Percentiles rank a stretch among this genome's conserved stretches.
Conservation (phyloP, 306 rosid species). For the Acacia melanoxylon region DNA sequence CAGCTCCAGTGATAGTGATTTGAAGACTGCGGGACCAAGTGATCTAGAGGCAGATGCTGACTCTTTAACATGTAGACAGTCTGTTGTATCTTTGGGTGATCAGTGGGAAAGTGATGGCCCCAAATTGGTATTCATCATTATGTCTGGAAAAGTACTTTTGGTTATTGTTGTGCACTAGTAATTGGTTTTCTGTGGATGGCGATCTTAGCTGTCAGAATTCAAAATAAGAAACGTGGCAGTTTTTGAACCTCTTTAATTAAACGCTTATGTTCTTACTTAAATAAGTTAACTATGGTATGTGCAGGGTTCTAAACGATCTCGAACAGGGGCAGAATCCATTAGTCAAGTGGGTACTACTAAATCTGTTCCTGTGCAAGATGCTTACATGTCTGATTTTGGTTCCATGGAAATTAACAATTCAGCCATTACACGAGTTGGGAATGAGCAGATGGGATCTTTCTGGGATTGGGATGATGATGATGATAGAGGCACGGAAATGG, state of each 20-base stretch:
- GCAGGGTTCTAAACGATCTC: conserved; percentile 85
- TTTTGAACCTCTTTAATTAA: conserved; percentile 9
- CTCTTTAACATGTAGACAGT: conserved; percentile 85
- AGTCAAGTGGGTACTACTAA: conserved; percentile 64
- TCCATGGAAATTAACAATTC: conserved; percentile 75
- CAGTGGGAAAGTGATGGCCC: conserved; percentile 65
- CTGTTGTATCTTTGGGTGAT: conserved; percentile 71
- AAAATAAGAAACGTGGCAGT: conserved; percentile 13
- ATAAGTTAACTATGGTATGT: conserved; percentile 10
- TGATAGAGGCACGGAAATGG: conserved; percentile 71
- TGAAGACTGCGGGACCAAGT: conserved; percentile 67
- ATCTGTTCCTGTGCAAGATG: conserved; percentile 63
- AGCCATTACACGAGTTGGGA: conserved; percentile 62
- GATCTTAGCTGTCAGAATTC: not conserved
- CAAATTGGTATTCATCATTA: conserved; percentile 66
- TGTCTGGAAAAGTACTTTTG: conserved; percentile 11
- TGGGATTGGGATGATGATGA: conserved; percentile 97
- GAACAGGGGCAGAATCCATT: conserved; percentile 66
- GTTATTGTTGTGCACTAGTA: conserved; percentile 11
- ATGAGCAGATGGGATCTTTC: conserved; percentile 68
- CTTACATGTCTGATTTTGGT: conserved; percentile 77
- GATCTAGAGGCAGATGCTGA: conserved; percentile 99
- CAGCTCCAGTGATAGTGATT: conserved; percentile 88
- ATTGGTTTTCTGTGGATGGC: not conserved
- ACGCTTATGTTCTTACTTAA: conserved; percentile 16